Base-by-base conservation (phyloP, 2,329 filamentous ascomycete species). In the Colletotrichum sidae region DNA sequence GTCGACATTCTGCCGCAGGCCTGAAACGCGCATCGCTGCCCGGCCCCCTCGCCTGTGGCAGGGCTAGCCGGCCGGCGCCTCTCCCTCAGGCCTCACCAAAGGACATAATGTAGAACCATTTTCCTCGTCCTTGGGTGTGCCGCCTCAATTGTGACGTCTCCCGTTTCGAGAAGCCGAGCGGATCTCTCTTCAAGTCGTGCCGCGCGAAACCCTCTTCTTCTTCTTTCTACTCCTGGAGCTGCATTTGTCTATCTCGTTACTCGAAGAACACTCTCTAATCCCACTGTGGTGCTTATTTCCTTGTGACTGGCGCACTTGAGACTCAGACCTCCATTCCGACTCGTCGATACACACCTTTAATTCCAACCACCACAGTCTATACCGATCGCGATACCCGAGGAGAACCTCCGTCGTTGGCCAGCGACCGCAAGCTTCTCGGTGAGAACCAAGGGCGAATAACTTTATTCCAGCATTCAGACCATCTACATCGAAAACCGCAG, bases 101-200 rank as follows among this genome's bases (percentile, higher is more conserved):
- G 51, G 25, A 25, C 35, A 55, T 55, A 17, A 17, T 17, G 17
- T 17, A 54, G 49, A 53, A 53, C 57, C 47, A 54, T 58, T 58
- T 55, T 55, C 67, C 63, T 66, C 67, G 64, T 68, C 70, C 71
- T 51, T 65, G 38, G 60, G 58, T 54, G 54, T 44, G 42, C 55
- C 59, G 25, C 25, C 25, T 25, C 56, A 61, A 62, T 54, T 72
- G 69, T 72, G 70, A 73, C 73, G 67, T 68, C 67, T 69, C 62
- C 67, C 62, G 72, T 74, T 73, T 75, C 71, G 70, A 70, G 64
- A 66, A 60, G 65, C 67, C 57, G 44, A 58, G 55, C 57, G 42
- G 65, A 60, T 59, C 60, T 61, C 35, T 49, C 51, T 47, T 35
- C 38, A 65, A 65, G 44, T 56, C 53, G 57, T 33, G 11, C 51